A percentile compares a stretch with the other conserved stretches of the same genome.
phyloP scores from a whole-genome alignment of 2,329 filamentous ascomycete species.

The Aspergillus candidus region DNA sequence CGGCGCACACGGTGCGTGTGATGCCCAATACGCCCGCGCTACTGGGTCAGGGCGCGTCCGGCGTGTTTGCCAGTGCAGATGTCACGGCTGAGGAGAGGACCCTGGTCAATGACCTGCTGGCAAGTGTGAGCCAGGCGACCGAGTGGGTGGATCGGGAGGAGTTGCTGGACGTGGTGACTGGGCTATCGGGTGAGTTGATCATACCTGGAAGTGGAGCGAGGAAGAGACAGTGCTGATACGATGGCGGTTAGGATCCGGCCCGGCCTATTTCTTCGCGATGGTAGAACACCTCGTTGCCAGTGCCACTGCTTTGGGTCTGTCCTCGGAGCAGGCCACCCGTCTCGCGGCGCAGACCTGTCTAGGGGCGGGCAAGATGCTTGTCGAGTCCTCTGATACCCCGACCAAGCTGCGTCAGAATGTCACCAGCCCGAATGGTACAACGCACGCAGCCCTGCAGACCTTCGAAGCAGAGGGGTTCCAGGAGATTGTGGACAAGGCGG shows the following conservation, averaged over 20 bases:
- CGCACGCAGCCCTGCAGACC: constrained; percentile 27
- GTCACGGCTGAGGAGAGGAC: constrained; percentile 25
- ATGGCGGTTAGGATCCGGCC: constrained; percentile 25
- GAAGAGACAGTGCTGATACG: neutral
- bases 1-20: constrained; percentile 27
- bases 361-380: constrained; percentile 31
- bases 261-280: constrained; percentile 34
- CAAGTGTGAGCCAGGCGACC: constrained; percentile 28
- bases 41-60: constrained; percentile 29
- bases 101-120: constrained; percentile 24
- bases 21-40: constrained; percentile 33
- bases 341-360: constrained; percentile 31
- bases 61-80: constrained; percentile 23
- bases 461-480: constrained; percentile 26
- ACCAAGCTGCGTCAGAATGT: constrained; percentile 31
- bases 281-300: constrained; percentile 31
- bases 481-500: constrained; percentile 28
- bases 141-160: constrained; percentile 32
- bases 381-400: constrained; percentile 25
- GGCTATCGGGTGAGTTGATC: constrained; percentile 25
- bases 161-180: constrained; percentile 32
- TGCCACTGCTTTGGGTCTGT: constrained; percentile 26
- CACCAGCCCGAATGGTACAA: constrained; percentile 32
- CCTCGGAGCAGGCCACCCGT: constrained; percentile 29
- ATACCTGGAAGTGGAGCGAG: neutral